A percentile compares a stretch with the other conserved stretches of the same genome.
Evolutionary conservation across 2,329 filamentous ascomycete genomes (phyloP).

Genomic region (Colletotrichum acutatum): DNA sequence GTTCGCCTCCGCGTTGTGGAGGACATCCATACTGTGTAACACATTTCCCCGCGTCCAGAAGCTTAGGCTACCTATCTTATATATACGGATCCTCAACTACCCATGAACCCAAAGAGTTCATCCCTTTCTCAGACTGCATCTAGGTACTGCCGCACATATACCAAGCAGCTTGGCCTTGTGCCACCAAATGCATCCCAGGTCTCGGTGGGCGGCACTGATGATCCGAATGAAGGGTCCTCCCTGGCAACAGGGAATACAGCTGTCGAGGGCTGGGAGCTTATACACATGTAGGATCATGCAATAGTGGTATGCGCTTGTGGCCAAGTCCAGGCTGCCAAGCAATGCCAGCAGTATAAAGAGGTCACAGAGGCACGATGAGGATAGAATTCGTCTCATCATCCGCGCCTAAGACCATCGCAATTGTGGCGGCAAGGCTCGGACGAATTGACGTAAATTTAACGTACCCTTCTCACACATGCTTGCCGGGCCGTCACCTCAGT

Average conservation of each 20-base stretch:
- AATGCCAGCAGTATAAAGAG: background rate
- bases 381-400: background rate
- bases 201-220: background rate
- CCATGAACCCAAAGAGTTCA: background rate
- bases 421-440: background rate
- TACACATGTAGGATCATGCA: background rate
- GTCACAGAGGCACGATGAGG: background rate
- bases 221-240: slow-evolving; percentile 16
- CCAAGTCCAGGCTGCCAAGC: background rate
- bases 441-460: background rate
- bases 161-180: background rate
- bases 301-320: background rate
- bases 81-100: background rate
- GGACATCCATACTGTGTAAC: background rate
- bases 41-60: background rate
- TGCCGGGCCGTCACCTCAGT: background rate
- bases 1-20: background rate
- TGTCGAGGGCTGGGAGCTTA: slow-evolving; percentile 12
- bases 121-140: background rate
- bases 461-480: background rate
- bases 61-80: background rate
- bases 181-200: background rate
- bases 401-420: background rate
- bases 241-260: slow-evolving; percentile 21
- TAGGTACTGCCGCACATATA: background rate